A percentile compares a stretch with the other conserved stretches of the same genome.
These are phyloP conservation scores for Microdochium nivale DNA, from an alignment of 2,329 filamentous ascomycete genomes.

Conservation along the genomic window DNA sequence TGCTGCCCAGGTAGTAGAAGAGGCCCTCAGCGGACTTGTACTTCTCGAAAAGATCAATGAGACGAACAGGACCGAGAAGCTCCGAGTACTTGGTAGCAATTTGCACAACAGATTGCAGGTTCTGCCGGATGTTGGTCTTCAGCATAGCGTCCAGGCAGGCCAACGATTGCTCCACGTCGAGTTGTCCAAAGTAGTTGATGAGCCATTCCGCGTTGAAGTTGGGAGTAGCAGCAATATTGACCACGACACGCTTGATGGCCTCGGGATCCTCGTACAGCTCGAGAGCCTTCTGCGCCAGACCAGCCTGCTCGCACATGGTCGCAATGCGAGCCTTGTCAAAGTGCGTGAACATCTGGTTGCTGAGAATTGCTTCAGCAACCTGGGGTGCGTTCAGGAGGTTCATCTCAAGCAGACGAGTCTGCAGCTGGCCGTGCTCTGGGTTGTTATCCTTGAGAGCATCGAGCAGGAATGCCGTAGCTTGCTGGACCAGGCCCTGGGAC, in stretches of 20 bases:
- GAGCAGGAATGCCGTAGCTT: slow-evolving; percentile 94
- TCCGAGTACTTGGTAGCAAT: slow-evolving; percentile 98
- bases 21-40: slow-evolving; percentile 95
- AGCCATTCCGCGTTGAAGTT: slow-evolving; percentile 90
- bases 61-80: slow-evolving; percentile 72
- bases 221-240: slow-evolving; percentile 73
- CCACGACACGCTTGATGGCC: slow-evolving; percentile 80
- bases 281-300: slow-evolving; percentile 75
- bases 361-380: slow-evolving; percentile 93
- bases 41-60: slow-evolving; percentile 94
- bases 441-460: slow-evolving; percentile 93
- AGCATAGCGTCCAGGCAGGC: slow-evolving; percentile 96
- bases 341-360: slow-evolving; percentile 97
- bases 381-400: slow-evolving; percentile 94
- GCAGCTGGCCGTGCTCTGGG: slow-evolving; percentile 85
- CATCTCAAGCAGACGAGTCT: slow-evolving; percentile 95
- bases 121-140: slow-evolving; percentile 92
- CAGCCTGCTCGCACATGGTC: slow-evolving; percentile 85
- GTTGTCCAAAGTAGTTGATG: slow-evolving; percentile 82
- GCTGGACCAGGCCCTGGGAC: slow-evolving; percentile 94
- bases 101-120: slow-evolving; percentile 88
- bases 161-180: slow-evolving; percentile 90
- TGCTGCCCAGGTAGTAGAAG: slow-evolving; percentile 96
- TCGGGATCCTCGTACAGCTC: slow-evolving; percentile 92
- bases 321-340: slow-evolving; percentile 90